Evolutionary conservation across 2,329 filamentous ascomycete species (phyloP).

Genomic region (Cordyceps cicadae): DNA sequence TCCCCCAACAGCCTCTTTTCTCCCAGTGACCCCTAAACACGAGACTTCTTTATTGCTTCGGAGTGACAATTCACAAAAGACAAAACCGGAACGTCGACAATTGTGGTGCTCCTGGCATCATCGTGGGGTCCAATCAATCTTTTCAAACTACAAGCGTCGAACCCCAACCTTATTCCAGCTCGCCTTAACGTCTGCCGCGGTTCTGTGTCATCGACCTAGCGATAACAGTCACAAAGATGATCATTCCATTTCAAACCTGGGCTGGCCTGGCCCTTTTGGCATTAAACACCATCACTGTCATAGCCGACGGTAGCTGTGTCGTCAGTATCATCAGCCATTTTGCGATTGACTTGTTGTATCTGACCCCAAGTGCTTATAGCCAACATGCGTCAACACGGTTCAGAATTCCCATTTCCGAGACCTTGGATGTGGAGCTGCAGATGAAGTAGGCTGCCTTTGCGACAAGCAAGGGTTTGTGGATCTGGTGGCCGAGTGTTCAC

Average conservation of each 20-base stretch:
- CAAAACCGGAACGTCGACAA: neutral
- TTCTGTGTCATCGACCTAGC: neutral
- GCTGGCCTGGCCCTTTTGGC: neutral
- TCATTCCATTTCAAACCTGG: neutral
- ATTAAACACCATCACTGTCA: neutral
- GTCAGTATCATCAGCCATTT: neutral
- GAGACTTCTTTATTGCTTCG: neutral
- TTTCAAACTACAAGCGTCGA: neutral
- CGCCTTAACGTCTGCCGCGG: neutral
- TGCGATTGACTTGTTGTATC: neutral
- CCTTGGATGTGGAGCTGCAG: conserved; percentile 21
- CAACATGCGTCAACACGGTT: conserved; percentile 16
- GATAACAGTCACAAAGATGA: neutral
- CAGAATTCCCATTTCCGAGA: neutral
- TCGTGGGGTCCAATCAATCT: neutral
- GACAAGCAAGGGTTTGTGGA: conserved; percentile 24
- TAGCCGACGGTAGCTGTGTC: neutral
- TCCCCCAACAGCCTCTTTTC: neutral
- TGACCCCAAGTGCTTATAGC: conserved; percentile 12
- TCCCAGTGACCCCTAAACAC: neutral
- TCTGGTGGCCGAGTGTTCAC: conserved; percentile 34
- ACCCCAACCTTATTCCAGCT: neutral
- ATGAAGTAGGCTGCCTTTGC: conserved; percentile 33
- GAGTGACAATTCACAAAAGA: neutral
- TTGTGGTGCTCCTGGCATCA: neutral